A percentile compares a stretch with the other conserved stretches of the same genome.
These are phyloP conservation scores for Cytospora leucostoma DNA, from an alignment of 2,329 filamentous ascomycete species.

Conservation along the genomic window DNA sequence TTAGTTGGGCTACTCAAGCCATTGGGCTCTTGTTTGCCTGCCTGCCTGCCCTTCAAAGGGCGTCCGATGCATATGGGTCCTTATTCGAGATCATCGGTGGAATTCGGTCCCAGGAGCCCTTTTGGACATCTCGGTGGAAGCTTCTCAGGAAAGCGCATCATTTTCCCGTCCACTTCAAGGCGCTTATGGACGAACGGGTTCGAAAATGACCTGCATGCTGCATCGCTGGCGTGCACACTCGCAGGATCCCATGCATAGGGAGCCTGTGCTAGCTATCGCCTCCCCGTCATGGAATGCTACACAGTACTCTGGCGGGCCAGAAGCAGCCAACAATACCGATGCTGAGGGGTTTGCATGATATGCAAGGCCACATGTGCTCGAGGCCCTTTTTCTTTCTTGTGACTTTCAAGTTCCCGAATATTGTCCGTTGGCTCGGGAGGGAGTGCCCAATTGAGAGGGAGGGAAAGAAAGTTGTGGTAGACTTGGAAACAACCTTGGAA, in stretches of 20 bases:
- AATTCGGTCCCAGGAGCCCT: not conserved
- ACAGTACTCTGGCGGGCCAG: not conserved
- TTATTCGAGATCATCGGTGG: too few relatives aligned
- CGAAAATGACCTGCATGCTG: not conserved
- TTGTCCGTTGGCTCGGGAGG: too few relatives aligned
- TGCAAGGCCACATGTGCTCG: not conserved
- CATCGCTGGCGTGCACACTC: not conserved
- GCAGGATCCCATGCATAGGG: slow-evolving; percentile 10
- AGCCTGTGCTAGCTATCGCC: slow-evolving; percentile 1
- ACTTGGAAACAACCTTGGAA: too few relatives aligned
- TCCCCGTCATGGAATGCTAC: not conserved
- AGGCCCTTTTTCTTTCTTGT: too few relatives aligned
- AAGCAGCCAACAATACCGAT: not conserved
- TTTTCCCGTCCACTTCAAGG: not conserved
- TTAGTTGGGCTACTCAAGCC: not conserved
- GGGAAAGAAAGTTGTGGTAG: too few relatives aligned
- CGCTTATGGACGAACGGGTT: not conserved
- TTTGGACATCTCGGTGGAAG: not conserved
- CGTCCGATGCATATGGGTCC: too few relatives aligned
- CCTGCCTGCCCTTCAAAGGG: too few relatives aligned
- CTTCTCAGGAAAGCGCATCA: not conserved
- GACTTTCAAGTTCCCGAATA: too few relatives aligned
- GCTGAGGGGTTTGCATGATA: not conserved
- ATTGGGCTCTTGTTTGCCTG: not conserved
- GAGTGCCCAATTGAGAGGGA: too few relatives aligned